Conservation (phyloP, 2,329 filamentous ascomycete genomes). For the Didymosphaeria variabile region DNA sequence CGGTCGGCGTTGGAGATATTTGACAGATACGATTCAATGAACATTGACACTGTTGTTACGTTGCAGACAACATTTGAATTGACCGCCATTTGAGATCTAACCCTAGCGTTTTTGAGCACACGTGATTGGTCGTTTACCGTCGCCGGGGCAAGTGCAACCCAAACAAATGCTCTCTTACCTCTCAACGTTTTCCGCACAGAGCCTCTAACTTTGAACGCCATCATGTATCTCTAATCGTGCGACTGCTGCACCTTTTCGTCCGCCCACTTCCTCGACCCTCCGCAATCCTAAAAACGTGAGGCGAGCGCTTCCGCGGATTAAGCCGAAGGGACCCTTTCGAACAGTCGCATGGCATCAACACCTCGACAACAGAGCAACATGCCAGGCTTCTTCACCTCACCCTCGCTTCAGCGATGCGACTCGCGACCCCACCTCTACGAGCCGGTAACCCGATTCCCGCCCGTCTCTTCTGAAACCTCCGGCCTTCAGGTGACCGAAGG, state of each 20-base stretch:
- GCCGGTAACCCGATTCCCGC: slow-evolving; percentile 33
- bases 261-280: neutral
- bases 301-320: slow-evolving; percentile 5
- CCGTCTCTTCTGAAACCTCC: slow-evolving; percentile 34
- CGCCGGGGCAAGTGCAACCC: slow-evolving; percentile 19
- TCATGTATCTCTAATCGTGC: slow-evolving; percentile 31
- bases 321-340: slow-evolving; percentile 31
- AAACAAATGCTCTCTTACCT: slow-evolving; percentile 29
- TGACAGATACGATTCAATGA: neutral
- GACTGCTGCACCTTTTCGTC: neutral
- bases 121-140: slow-evolving; percentile 13
- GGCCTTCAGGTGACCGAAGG: slow-evolving; percentile 38
- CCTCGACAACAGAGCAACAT: slow-evolving; percentile 35
- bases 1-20: neutral
- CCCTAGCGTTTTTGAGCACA: neutral
- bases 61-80: neutral
- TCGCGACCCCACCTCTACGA: slow-evolving; percentile 31
- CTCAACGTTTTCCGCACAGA: slow-evolving; percentile 23
- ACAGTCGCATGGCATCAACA: slow-evolving; percentile 30
- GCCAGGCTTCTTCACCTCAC: slow-evolving; percentile 38
- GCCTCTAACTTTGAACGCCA: slow-evolving; percentile 19
- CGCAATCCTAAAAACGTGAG: neutral
- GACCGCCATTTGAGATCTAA: neutral
- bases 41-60: neutral
- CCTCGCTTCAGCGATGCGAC: slow-evolving; percentile 26